Percentiles rank a stretch among this genome's conserved stretches.
These are phyloP conservation scores for Allantophomopsis cytisporea DNA, from an alignment of 2,329 filamentous ascomycete species.

Conservation along the genomic window DNA sequence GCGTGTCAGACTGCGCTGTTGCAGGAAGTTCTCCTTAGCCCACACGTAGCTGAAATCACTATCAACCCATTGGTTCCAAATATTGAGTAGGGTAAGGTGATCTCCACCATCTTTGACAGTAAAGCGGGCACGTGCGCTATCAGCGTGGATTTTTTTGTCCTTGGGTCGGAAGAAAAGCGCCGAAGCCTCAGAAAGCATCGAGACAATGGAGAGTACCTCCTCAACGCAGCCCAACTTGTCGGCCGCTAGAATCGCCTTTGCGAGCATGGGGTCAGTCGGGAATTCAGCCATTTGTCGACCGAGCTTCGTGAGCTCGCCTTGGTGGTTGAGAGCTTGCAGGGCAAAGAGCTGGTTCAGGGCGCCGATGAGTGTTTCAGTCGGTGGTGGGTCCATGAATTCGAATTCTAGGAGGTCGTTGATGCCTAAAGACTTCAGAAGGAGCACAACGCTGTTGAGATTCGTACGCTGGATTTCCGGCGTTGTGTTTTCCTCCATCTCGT, in stretches of 20 bases:
- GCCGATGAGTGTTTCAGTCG: constrained; percentile 77
- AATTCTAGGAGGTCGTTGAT: constrained; percentile 91
- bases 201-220: constrained; percentile 84
- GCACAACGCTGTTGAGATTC: constrained; percentile 71
- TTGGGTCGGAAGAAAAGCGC: constrained; percentile 90
- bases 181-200: constrained; percentile 81
- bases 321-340: constrained; percentile 76
- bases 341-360: constrained; percentile 87
- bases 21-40: constrained; percentile 86
- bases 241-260: constrained; percentile 77
- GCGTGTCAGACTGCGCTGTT: constrained; percentile 77
- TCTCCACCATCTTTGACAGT: constrained; percentile 86
- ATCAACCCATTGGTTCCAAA: constrained; percentile 94
- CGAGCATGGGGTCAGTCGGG: constrained; percentile 82
- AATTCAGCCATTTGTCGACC: constrained; percentile 94
- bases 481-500: constrained; percentile 85
- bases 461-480: constrained; percentile 89
- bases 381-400: constrained; percentile 90
- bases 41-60: constrained; percentile 79
- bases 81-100: constrained; percentile 75
- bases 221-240: constrained; percentile 88
- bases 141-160: constrained; percentile 93
- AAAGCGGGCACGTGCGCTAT: constrained; percentile 79
- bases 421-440: constrained; percentile 78
- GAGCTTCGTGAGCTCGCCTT: constrained; percentile 78